Evolutionary conservation across 495 filamentous ascomycete species (phyloP), one percentile per base, ranked within the genome.

Genomic region (Podospora pseudoanserina): DNA sequence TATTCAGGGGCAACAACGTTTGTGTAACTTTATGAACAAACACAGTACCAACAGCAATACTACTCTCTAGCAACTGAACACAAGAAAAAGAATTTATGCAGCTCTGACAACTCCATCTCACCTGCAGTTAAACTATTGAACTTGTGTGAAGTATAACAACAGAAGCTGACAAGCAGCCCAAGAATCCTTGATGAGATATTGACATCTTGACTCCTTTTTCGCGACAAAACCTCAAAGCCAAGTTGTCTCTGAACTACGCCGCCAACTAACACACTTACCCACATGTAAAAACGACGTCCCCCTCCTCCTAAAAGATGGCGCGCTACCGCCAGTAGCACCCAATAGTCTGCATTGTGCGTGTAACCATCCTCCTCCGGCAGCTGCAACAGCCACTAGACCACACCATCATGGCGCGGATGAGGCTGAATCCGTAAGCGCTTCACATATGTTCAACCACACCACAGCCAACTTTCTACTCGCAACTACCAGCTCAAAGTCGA

Each of bases 361-460:
- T 49, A 49, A 49, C 39, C 39, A 49, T 49, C 39, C 39, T 16
- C 9, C 34, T 39, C 34, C 34, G 34, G 34, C 34, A 4, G 34
- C 34, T 5, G 5, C 34, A 39, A 39, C 34, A 39, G 34, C 34
- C 39, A 49, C 13, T 0, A 49, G 39, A 49, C 39, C 39, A 49
- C 39, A 11, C 39, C 39, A 49, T 16, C 39, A 49, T 49, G 39
- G 39, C 39, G 39, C 39, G 13, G 39, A 49, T 11, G 39, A 49
- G 39, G 39, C 39, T 49, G 39, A 30, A 61, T 30, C 59, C 15
- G 16, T 30, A 18, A 61, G 19, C 59, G 6, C 26, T 20, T 59
- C 56, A 59, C 56, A 27, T 63, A 11, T 63, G 32, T 57, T 23
- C 53, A 13, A 34, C 61, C 60, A 68, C 28, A 58, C 20, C 54